These are phyloP conservation scores for Coccomyxa sp. DNA, from an alignment of 139 green algal genomes.

Conservation along the genomic window DNA sequence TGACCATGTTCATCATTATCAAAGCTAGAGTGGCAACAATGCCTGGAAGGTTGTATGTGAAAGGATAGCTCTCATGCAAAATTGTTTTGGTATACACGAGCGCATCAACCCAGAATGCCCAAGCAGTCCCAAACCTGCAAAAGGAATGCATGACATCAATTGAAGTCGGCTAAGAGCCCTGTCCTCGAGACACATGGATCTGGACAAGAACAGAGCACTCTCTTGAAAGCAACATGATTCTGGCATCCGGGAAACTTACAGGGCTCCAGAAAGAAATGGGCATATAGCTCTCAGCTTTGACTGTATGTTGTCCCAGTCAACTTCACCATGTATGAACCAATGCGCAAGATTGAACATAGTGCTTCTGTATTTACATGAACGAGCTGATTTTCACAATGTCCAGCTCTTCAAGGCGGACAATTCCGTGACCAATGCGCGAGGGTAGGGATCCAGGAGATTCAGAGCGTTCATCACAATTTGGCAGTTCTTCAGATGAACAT, in stretches of 20 bases:
- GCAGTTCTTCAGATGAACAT: too few species aligned
- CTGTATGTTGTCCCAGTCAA: slow-evolving; percentile 29
- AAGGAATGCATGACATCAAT: too few species aligned
- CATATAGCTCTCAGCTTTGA: slow-evolving; percentile 14
- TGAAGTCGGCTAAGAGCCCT: too few species aligned
- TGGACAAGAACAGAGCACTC: background rate
- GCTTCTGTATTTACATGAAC: too few species aligned
- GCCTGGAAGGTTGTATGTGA: slow-evolving; percentile 24
- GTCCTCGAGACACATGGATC: background rate
- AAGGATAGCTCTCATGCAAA: slow-evolving; percentile 17
- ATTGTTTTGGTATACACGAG: slow-evolving; percentile 26
- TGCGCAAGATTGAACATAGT: background rate
- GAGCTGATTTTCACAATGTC: too few species aligned
- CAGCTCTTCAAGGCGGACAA: too few species aligned
- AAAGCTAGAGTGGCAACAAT: slow-evolving; percentile 33
- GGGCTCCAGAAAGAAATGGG: slow-evolving; percentile 23
- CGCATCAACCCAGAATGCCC: slow-evolving; percentile 22
- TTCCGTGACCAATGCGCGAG: too few species aligned
- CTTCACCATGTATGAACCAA: slow-evolving; percentile 23
- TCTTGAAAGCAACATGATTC: background rate
- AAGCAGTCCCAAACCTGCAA: background rate
- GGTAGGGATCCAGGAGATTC: too few species aligned
- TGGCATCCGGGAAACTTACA: slow-evolving; percentile 23
- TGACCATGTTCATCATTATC: slow-evolving; percentile 43
- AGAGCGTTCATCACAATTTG: too few species aligned